A percentile compares a stretch with the other conserved stretches of the same genome.
Conservation (phyloP, 2,329 filamentous ascomycete species). For the Drechslerella stenobrocha region DNA sequence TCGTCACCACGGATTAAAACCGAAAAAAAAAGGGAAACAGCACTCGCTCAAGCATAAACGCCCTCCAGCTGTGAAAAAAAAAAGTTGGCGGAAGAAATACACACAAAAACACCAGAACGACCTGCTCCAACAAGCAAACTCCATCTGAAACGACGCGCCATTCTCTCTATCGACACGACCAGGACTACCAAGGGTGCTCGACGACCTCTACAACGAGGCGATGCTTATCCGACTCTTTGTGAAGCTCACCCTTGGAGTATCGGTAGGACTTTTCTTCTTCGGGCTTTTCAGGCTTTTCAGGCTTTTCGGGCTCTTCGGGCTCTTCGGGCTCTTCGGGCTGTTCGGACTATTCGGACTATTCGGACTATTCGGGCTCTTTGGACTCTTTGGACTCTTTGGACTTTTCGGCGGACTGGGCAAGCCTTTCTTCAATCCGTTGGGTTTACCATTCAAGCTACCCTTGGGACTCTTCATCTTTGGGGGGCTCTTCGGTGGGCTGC, state of each 20-base stretch:
- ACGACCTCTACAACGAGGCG: slow-evolving; percentile 16
- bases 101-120: not conserved
- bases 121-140: not conserved
- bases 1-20: no score
- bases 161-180: not conserved
- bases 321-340: slow-evolving; percentile 16
- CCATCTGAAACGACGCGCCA: not conserved
- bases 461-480: slow-evolving; percentile 44
- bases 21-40: no score
- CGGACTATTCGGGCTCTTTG: no score
- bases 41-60: no score
- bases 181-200: not conserved
- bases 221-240: slow-evolving; percentile 40
- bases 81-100: not conserved
- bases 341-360: no score
- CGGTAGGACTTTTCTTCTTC: slow-evolving; percentile 23
- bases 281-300: slow-evolving; percentile 13
- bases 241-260: slow-evolving; percentile 33
- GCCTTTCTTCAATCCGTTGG: slow-evolving; percentile 21
- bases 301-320: slow-evolving; percentile 8
- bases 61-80: no score
- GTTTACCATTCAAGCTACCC: slow-evolving; percentile 23
- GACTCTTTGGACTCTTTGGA: slow-evolving; percentile 6
- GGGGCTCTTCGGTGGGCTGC: slow-evolving; percentile 40
- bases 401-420: slow-evolving; percentile 25